Evolutionary conservation across 139 green algal species (phyloP).

Genomic region (Chlamydomonas sphaeroides): DNA sequence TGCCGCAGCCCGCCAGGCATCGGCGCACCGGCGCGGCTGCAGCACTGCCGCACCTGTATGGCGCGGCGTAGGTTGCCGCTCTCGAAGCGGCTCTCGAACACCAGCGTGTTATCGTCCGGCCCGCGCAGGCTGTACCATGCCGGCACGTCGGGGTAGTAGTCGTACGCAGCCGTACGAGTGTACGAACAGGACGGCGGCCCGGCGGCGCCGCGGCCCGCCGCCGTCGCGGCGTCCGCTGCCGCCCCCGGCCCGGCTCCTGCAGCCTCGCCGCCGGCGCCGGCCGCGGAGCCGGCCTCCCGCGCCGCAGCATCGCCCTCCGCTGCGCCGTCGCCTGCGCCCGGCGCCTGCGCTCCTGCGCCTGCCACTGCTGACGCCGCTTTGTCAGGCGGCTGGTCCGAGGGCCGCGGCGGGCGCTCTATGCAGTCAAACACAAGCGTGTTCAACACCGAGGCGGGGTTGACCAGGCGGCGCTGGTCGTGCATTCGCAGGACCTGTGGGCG

Average conservation of each 20-base stretch:
- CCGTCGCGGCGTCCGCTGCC: not conserved
- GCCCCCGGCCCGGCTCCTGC: constrained; percentile 15
- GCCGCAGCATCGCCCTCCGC: no score
- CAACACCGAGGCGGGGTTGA: constrained; percentile 36
- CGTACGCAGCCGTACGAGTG: not conserved
- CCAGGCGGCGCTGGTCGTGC: constrained; percentile 34
- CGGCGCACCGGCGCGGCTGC: no score
- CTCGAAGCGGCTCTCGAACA: constrained; percentile 83
- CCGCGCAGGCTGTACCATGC: constrained; percentile 32
- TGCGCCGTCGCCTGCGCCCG: not conserved
- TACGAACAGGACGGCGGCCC: constrained; percentile 12
- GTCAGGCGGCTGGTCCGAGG: not conserved
- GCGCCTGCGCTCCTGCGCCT: not conserved
- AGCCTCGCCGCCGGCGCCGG: not conserved
- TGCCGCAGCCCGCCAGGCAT: no score
- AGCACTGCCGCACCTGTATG: constrained; percentile 63
- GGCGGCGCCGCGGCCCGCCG: not conserved
- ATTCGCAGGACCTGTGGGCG: constrained; percentile 5
- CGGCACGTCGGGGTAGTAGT: constrained; percentile 32
- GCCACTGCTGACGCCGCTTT: not conserved
- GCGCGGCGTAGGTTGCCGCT: constrained; percentile 76
- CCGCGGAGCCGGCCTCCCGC: not conserved
- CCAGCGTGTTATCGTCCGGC: constrained; percentile 59
- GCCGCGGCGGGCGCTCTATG: constrained; percentile 44
- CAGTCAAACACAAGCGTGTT: constrained; percentile 68